These are phyloP conservation scores for Aspergillus taichungensis DNA, from an alignment of 495 filamentous ascomycete genomes.

Conservation along the genomic window DNA sequence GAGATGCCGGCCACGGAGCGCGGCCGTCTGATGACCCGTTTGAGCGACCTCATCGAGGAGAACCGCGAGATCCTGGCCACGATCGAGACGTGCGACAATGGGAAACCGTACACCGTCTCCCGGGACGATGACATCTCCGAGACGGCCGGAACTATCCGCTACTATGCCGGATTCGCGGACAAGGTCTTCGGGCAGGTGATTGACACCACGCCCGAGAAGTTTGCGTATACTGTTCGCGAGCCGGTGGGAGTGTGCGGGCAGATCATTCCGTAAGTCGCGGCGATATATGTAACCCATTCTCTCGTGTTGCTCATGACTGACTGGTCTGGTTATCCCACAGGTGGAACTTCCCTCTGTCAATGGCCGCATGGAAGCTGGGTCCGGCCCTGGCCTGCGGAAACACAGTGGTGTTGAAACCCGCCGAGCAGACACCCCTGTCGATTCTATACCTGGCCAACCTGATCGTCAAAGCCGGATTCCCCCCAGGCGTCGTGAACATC, in stretches of 20 bases:
- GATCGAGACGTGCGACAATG: too few species aligned
- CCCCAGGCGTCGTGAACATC: constrained; percentile 46
- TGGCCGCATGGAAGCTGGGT: constrained; percentile 30
- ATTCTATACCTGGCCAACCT: constrained; percentile 23
- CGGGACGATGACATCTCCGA: too few species aligned
- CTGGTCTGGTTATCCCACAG: too few species aligned
- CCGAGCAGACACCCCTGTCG: constrained; percentile 35
- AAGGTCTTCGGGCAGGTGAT: background rate
- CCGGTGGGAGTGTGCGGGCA: constrained; percentile 4
- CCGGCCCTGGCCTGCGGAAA: constrained; percentile 44
- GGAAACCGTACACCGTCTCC: too few species aligned
- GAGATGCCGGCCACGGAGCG: too few species aligned
- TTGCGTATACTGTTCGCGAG: background rate
- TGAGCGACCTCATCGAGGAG: too few species aligned
- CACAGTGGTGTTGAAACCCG: constrained; percentile 42
- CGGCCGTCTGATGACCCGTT: too few species aligned
- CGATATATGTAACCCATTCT: too few species aligned
- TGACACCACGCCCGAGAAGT: background rate
- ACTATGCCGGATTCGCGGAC: background rate
- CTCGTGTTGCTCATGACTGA: too few species aligned
- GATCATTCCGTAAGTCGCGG: background rate
- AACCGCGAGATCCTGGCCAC: too few species aligned
- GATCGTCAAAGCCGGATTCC: constrained; percentile 51
- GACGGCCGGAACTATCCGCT: background rate
- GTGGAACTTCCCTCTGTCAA: background rate